Base-by-base conservation (phyloP, 2,329 filamentous ascomycete species). In the Colletotrichum endophyticum region DNA sequence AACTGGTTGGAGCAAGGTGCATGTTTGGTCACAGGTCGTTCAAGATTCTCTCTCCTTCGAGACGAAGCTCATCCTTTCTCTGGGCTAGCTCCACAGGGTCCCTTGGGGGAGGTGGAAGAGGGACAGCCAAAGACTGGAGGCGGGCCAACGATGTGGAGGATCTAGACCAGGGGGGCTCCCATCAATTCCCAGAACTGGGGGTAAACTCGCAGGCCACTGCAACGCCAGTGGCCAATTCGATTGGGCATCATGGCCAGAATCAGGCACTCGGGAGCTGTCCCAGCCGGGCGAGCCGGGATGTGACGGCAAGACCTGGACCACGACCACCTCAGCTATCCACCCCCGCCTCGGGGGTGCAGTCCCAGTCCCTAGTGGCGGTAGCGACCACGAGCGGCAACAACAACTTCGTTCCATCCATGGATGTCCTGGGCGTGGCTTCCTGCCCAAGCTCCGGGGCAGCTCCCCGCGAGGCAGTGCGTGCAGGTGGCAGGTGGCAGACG, bases 391-490 rank as follows among this genome's bases (percentile, higher is more conserved):
- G 73, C 28, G 57, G 19, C 28, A 32, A 49, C 44, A 22, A 49
- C 44, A 49, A 49, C 44, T 49, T 49, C 19, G 19, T 49, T 22
- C n/a, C 44, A 0, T 22, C 44, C 44, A 49, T 49, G 44, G n/a
- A 49, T 49, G 44, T 49, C 44, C 44, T 49, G 62, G 61, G 70
- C 57, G 73, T 53, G 44, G 25, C 70, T 72, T 73, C 70, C 34
- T 73, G 34, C 57, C 59, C 59, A 57, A 76, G 64, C 34, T 64
- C 70, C 59, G 73, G 70, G 64, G 34, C 32, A 73, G 57, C 64
- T 76, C 70, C 73, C 70, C 70, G 70, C 64, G 73, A 76, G 70
- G 73, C 70, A 73, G 73, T 76, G 70, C 44, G 70, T 39, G 25
- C 44, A 49, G 44, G 44, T 49, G 44, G 44, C 44, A 49, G 44